A percentile compares a stretch with the other conserved stretches of the same genome.
phyloP scores from a whole-genome alignment of 1,284 basidiomycete species.

The Somion occarium region DNA sequence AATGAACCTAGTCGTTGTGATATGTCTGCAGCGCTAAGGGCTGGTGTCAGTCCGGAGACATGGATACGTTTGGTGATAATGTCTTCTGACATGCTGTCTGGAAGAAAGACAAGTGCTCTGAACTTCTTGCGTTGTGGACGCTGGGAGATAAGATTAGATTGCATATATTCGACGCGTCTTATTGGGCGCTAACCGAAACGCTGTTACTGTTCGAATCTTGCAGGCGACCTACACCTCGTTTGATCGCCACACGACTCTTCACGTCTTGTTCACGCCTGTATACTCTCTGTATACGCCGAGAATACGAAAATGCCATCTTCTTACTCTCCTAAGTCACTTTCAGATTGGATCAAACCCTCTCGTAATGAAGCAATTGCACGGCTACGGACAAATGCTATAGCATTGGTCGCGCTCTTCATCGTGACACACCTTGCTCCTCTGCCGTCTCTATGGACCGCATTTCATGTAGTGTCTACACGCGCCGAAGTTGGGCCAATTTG shows the following conservation, averaged over 20 bases:
- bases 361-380: constrained; percentile 51
- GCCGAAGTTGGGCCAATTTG: constrained; percentile 14
- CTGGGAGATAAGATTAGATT: no score
- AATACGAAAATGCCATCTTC: neutral
- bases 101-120: constrained; percentile 1
- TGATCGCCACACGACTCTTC: no score
- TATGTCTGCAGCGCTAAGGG: constrained; percentile 56
- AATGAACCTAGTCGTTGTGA: constrained; percentile 56
- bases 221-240: no score
- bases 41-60: constrained; percentile 67
- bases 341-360: constrained; percentile 44
- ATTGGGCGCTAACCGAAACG: neutral
- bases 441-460: constrained; percentile 39
- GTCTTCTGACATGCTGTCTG: constrained; percentile 25
- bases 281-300: neutral
- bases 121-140: no score
- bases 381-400: constrained; percentile 45
- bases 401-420: constrained; percentile 39
- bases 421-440: constrained; percentile 49
- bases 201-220: no score
- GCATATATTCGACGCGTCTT: no score
- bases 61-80: constrained; percentile 60
- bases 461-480: constrained; percentile 26
- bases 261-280: no score
- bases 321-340: constrained; percentile 9